Evolutionary conservation across 2,329 filamentous ascomycete genomes (phyloP).

Genomic region (Penicillium sp.): DNA sequence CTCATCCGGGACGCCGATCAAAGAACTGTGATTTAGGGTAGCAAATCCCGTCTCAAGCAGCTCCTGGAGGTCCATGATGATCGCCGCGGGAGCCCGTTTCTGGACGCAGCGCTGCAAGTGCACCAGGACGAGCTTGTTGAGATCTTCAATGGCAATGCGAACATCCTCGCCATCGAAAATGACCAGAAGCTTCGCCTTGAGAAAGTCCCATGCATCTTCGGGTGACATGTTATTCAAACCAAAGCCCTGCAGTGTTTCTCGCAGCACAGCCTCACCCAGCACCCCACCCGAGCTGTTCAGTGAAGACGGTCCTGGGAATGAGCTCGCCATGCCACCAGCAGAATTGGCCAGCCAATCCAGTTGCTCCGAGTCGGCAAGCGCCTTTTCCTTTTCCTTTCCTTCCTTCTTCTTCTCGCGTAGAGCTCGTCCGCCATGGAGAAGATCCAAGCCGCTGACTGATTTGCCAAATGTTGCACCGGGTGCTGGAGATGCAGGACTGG

Average conservation of each 20-base stretch:
- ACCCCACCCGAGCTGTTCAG: constrained; percentile 31
- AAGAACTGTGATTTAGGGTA: constrained; percentile 70
- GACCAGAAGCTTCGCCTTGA: constrained; percentile 59
- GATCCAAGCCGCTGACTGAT: constrained; percentile 73
- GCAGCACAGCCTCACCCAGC: constrained; percentile 35
- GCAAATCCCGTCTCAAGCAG: constrained; percentile 69
- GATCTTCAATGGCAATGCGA: constrained; percentile 60
- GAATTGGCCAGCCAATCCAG: constrained; percentile 32
- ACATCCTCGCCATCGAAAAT: constrained; percentile 63
- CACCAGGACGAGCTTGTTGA: constrained; percentile 59
- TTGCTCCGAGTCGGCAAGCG: constrained; percentile 36
- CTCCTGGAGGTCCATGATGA: constrained; percentile 61
- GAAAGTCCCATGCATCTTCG: constrained; percentile 63
- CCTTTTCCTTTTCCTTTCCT: constrained; percentile 66
- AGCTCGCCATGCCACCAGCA: constrained; percentile 22
- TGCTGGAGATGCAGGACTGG: constrained; percentile 56
- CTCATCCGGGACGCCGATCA: constrained; percentile 75
- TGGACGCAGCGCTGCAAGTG: constrained; percentile 61
- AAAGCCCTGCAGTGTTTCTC: constrained; percentile 47
- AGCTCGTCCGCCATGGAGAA: constrained; percentile 71
- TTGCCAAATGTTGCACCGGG: constrained; percentile 66
- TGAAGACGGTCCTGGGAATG: constrained; percentile 36
- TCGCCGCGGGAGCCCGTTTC: constrained; percentile 53
- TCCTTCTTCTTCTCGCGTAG: constrained; percentile 77
- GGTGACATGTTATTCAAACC: constrained; percentile 65